Percentiles rank a stretch among this genome's conserved stretches.
These are phyloP conservation scores for Plasmodium billcollinsi DNA, from an alignment of 169 alveolate genomes.

Conservation along the genomic window DNA sequence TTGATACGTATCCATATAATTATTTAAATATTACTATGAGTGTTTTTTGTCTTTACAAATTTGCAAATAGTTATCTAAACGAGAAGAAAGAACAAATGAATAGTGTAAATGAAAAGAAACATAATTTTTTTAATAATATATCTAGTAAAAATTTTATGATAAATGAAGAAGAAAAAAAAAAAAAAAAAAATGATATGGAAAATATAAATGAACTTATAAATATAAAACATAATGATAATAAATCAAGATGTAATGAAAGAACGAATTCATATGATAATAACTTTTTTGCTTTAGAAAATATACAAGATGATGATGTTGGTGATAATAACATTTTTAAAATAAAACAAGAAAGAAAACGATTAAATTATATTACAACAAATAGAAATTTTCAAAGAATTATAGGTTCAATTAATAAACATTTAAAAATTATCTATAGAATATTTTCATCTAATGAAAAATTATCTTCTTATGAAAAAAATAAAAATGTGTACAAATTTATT, in stretches of 20 bases:
- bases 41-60: conserved; percentile 56
- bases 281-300: conserved; percentile 18
- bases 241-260: background rate
- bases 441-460: conserved; percentile 53
- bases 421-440: conserved; percentile 68
- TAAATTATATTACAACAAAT: conserved; percentile 22
- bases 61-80: conserved; percentile 36
- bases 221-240: background rate
- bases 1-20: conserved; percentile 68
- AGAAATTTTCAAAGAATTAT: conserved; percentile 51
- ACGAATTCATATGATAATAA: conserved; percentile 3
- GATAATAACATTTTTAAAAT: conserved; percentile 21
- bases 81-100: conserved; percentile 25
- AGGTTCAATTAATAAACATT: conserved; percentile 57
- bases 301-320: conserved; percentile 16
- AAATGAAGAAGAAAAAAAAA: conserved; percentile 1
- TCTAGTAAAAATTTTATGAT: no score
- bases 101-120: conserved; percentile 5
- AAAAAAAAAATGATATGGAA: background rate
- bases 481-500: conserved; percentile 34
- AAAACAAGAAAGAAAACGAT: conserved; percentile 69
- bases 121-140: background rate
- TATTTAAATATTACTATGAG: conserved; percentile 74
- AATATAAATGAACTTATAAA: background rate
- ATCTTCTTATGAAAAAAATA: conserved; percentile 53